Evolutionary conservation across 805 yeast genomes (phyloP), one percentile per base, ranked within the genome.

Genomic region (Kuraishia hungarica): DNA sequence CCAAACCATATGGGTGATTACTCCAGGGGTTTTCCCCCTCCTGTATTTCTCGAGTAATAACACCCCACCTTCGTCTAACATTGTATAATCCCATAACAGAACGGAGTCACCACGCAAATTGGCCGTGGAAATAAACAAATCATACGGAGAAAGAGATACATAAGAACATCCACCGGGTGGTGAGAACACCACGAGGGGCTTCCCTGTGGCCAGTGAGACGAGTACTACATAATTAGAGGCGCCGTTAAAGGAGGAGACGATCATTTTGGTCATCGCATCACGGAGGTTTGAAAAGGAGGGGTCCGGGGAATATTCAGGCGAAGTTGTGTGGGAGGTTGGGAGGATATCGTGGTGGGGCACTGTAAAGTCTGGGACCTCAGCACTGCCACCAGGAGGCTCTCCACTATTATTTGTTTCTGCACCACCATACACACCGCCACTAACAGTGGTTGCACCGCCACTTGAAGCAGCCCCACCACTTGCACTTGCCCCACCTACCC

Each of bases 111-210:
- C 91, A 53, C 87, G 72, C 22, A 65, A 61, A 11, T 80, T 77
- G 2, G 78, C 76, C 8, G 85, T 79, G 0, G 83, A 77, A 52
- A 86, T 64, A 29, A 78, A 77, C 47, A 80, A 62, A 61, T 85
- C 89, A 63, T 75, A 80, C 0, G 88, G 87, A 0, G 87, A 83
- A 6, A 86, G 62, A 1, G 86, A 81, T 1, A 86, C 64, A 23
- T 74, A 67, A 0, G 89, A 82, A 28, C 86, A 75, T 0, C 89
- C 89, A 21, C 79, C 82, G 0, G 86, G 82, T 0, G 89, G 82
- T 48, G 77, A 74, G 64, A 86, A 83, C 10, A 74, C 60, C 23
- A 72, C 70, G 21, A 75, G 56, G 2, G 72, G 68, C 55, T 67
- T 65, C 51, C 69, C 74, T 29, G 74, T 70, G 2, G 65, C 56